phyloP scores from a whole-genome alignment of 345 rosid species.

The Pistacia atlantica region DNA sequence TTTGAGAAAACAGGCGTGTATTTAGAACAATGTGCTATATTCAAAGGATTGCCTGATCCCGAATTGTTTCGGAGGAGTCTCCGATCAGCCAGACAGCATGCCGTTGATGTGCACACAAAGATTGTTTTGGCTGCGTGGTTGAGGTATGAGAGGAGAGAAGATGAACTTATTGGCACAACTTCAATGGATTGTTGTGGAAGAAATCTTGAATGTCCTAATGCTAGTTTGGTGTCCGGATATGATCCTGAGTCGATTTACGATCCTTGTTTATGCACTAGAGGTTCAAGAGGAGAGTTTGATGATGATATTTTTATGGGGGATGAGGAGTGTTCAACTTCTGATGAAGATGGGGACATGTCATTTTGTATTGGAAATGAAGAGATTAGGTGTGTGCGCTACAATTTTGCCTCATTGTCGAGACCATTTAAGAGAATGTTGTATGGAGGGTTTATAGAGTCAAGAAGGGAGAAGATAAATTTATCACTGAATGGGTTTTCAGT shows the following conservation, averaged over 20 bases:
- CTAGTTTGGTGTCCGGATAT: slow-evolving; percentile 73
- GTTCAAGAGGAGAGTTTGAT: slow-evolving; percentile 31
- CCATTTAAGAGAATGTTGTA: slow-evolving; percentile 82
- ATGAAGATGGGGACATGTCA: slow-evolving; percentile 68
- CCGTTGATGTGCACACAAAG: slow-evolving; percentile 76
- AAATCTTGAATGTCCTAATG: slow-evolving; percentile 82
- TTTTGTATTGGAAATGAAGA: slow-evolving; percentile 80
- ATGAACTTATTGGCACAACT: slow-evolving; percentile 70
- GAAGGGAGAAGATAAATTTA: slow-evolving; percentile 69
- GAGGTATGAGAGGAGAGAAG: slow-evolving; percentile 91
- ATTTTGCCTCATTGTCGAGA: slow-evolving; percentile 66
- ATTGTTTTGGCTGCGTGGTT: slow-evolving; percentile 90
- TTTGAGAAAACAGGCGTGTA: slow-evolving; percentile 58
- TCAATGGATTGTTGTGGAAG: slow-evolving; percentile 88
- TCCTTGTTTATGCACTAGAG: slow-evolving; percentile 61
- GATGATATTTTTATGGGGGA: slow-evolving; percentile 32
- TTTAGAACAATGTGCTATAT: slow-evolving; percentile 75
- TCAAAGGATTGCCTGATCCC: slow-evolving; percentile 69
- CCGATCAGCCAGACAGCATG: slow-evolving; percentile 70
- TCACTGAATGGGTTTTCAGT: slow-evolving; percentile 65
- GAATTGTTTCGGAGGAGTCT: slow-evolving; percentile 82
- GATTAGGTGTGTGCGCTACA: slow-evolving; percentile 68
- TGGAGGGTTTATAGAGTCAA: slow-evolving; percentile 72
- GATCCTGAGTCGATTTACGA: slow-evolving; percentile 68
- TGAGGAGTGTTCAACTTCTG: slow-evolving; percentile 72